Evolutionary conservation across 805 yeast genomes (phyloP).

Genomic region (Metschnikowia drakensbergensis): DNA sequence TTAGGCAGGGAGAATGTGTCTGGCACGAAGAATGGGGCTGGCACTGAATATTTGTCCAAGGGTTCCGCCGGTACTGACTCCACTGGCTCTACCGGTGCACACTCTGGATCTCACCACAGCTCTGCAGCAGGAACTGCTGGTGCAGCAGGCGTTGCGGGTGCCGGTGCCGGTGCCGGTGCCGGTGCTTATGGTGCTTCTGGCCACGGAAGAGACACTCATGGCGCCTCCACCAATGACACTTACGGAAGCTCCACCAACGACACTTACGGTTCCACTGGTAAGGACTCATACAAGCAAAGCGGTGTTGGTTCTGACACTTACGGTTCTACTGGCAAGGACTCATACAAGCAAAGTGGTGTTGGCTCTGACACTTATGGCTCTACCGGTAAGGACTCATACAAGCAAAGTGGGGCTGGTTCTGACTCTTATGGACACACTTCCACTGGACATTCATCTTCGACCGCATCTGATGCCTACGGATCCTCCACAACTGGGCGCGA

Average conservation of each 20-base stretch:
- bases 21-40: conserved; percentile 27
- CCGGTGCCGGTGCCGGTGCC: conserved; percentile 5
- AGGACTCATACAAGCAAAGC: conserved; percentile 16
- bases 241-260: conserved; percentile 13
- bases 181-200: conserved; percentile 5
- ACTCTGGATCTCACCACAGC: neutral
- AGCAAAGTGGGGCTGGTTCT: conserved; percentile 7
- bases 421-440: conserved; percentile 15
- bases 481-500: conserved; percentile 6
- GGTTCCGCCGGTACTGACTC: neutral
- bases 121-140: conserved; percentile 12
- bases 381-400: conserved; percentile 17
- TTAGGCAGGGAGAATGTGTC: conserved; percentile 16
- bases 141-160: conserved; percentile 11
- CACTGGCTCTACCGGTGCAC: neutral
- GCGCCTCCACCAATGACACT: conserved; percentile 4
- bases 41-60: conserved; percentile 22
- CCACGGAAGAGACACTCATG: conserved; percentile 7
- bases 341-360: conserved; percentile 13
- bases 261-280: conserved; percentile 16
- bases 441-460: neutral
- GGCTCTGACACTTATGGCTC: conserved; percentile 16
- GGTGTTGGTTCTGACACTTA: conserved; percentile 10
- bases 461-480: conserved; percentile 8
- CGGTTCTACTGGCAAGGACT: conserved; percentile 16